These are phyloP conservation scores for Fagus sylvatica DNA, from an alignment of 306 rosid species.

Conservation along the genomic window DNA sequence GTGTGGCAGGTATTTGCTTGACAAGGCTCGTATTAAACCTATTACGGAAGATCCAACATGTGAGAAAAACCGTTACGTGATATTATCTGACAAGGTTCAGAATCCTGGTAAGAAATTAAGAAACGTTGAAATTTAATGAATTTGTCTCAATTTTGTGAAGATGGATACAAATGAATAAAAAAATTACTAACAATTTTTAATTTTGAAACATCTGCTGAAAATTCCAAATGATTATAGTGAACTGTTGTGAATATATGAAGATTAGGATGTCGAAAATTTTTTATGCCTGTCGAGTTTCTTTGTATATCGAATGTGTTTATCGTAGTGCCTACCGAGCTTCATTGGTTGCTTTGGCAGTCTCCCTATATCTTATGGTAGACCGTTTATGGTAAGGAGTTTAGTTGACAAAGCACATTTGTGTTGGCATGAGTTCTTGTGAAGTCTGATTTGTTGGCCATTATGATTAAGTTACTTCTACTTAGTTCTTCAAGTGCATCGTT, in stretches of 20 bases:
- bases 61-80: constrained; percentile 66
- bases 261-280: background rate
- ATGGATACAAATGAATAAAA: background rate
- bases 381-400: background rate
- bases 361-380: background rate
- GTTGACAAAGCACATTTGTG: background rate
- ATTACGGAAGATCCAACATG: constrained; percentile 72
- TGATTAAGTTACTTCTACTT: background rate
- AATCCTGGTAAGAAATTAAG: constrained; percentile 47
- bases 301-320: background rate
- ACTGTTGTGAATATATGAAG: background rate
- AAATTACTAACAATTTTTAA: too few species aligned
- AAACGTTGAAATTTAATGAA: background rate
- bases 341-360: background rate
- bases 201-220: background rate
- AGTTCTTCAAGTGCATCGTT: background rate
- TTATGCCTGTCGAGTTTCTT: background rate
- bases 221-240: background rate
- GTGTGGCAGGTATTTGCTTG: constrained; percentile 67
- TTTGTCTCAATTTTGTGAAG: background rate
- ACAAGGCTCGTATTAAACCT: constrained; percentile 83
- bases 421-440: background rate
- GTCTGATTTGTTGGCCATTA: background rate
- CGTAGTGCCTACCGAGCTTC: background rate
- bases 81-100: constrained; percentile 67